Evolutionary conservation across 1,284 basidiomycete genomes (phyloP), one percentile per base, ranked within the genome.

Genomic region (Ustilago lituana): DNA sequence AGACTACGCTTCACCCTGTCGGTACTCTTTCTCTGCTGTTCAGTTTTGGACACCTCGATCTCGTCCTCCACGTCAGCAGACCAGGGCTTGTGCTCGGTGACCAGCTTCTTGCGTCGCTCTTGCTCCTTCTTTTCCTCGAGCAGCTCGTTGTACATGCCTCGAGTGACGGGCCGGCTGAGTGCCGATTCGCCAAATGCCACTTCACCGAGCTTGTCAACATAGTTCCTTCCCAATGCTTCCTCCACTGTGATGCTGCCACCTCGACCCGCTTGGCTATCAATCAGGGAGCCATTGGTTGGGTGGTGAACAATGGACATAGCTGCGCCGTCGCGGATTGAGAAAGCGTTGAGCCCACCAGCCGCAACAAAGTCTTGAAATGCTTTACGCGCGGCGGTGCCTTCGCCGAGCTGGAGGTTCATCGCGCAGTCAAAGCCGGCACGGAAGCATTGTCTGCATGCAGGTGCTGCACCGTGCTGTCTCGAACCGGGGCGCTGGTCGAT

Each of bases 351-450:
- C 3, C 73, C 73, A 22, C 70, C 70, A 17, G 73, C 57, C 26
- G 64, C 57, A 31, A 73, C 69, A 47, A 75, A 75, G 38, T 75
- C 70, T 39, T 75, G 73, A 24, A 75, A 75, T 2, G 73, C 73
- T 26, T 66, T 66, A 12, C 73, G 43, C 8, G 53, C 73, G 1
- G 54, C 60, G 2, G 73, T 75, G 8, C 66, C 70, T 29, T 73
- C 56, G 2, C 73, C 70, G 1, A 69, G 48, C 33, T 73, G 70
- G n/a, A 75, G 46, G 39, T 75, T 72, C 64, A 73, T 65, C 6
- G 73, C 73, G 45, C 65, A 73, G 39, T 75, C 73, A 20, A 75
- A 75, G 4, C 73, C 73, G 1, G 73, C 61, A 7, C 70, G 58
- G 53, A 75, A 75, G 46, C 73, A 75, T 24, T 59, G 65, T 14